Base-by-base conservation (phyloP, 208 protist genomes). In the Crithidia acanthocephali region DNA sequence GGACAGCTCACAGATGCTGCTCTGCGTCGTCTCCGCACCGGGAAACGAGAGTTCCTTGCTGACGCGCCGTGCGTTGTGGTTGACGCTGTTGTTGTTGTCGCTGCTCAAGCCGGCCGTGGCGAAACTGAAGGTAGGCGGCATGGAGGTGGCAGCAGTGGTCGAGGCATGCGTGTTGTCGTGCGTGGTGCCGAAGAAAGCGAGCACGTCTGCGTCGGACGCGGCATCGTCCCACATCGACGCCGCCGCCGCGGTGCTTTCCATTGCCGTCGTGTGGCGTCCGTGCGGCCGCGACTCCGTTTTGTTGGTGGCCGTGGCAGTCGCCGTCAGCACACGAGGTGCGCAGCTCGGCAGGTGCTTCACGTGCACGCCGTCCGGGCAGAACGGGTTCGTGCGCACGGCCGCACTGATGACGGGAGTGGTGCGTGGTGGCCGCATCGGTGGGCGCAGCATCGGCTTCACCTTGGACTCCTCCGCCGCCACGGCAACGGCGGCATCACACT, bases 1-100 rank as follows among this genome's bases (percentile, higher is more conserved):
- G 35, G 59, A 68, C 53, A 68, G 58, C 18, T 73, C 71, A 45
- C 76, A 77, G 25, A 76, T 16, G 40, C 73, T 76, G 61, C 65
- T 82, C 37, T 67, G 51, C 22, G 61, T 58, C n/a, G 45, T 47
- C 33, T 58, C 61, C 16, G 27, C 48, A 18, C 44, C 48, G 27
- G 56, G 35, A 48, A 63, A 76, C 25, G 48, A 68, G 15, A 53
- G 13, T 23, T 74, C 76, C 44, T 63, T 53, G 56, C 61, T 51
- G 10, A 23, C 60, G 4, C 40, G 1, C 22, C n/a, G n/a, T n/a
- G n/a, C n/a, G n/a, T n/a, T n/a, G n/a, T n/a, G n/a, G n/a, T 59
- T 61, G 56, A 33, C 20, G 48, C 11, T 27, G 45, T 2, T 4
- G 48, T 28, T 2, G 48, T 28, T 23, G 5, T 5, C 22, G 44